phyloP scores from a whole-genome alignment of 305 asterid genomes.

The Fraxinus ornus region DNA sequence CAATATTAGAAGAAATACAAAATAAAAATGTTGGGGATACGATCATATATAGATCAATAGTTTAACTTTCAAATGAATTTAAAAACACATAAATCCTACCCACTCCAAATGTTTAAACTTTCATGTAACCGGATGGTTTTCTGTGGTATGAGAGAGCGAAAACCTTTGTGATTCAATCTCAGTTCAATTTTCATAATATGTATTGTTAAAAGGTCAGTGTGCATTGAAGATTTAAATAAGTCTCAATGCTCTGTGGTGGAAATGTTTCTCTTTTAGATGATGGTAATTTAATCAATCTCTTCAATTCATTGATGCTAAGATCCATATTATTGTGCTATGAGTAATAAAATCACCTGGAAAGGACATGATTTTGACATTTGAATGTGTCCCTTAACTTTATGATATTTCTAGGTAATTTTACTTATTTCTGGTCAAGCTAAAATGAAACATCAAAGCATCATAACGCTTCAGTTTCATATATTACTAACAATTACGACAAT shows the following conservation, averaged over 20 bases:
- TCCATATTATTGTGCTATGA: background rate
- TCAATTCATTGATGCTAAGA: background rate
- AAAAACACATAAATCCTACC: background rate
- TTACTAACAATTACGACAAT: background rate
- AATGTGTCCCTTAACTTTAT: background rate
- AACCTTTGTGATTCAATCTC: background rate
- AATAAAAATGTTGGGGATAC: background rate
- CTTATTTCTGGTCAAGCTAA: background rate
- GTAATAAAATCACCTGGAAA: background rate
- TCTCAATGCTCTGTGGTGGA: background rate
- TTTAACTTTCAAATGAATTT: background rate
- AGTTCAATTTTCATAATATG: background rate
- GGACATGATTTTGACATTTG: background rate
- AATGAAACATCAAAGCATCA: background rate
- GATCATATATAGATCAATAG: background rate
- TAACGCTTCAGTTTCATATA: background rate
- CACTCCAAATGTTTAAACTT: background rate
- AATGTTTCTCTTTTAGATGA: background rate
- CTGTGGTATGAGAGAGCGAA: background rate
- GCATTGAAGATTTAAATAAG: background rate
- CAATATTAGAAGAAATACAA: background rate
- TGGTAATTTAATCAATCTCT: background rate
- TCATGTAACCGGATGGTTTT: background rate
- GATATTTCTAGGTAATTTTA: background rate
- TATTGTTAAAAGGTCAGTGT: background rate